Conservation (phyloP, 208 protist species). For the Leishmania gerbilli region DNA sequence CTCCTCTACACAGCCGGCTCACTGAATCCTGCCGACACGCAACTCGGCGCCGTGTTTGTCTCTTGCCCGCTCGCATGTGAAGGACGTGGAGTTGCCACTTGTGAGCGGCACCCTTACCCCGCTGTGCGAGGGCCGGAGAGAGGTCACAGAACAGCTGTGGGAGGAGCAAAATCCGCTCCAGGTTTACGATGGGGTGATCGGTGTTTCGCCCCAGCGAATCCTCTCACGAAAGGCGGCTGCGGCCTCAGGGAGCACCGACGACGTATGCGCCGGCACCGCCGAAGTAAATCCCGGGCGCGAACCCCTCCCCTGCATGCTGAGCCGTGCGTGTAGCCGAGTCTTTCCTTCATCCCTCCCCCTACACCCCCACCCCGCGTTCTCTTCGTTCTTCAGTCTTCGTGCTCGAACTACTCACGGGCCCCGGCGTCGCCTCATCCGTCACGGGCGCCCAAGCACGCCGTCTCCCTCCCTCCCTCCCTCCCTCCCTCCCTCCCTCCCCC, state of each 20-base stretch:
- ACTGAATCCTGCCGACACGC: not conserved
- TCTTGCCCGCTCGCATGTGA: not conserved
- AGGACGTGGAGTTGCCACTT: not conserved
- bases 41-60: not conserved
- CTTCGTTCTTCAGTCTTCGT: not conserved
- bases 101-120: not conserved
- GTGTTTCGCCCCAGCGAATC: not conserved
- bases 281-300: not conserved
- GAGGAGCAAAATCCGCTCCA: not conserved
- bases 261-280: too few relatives aligned
- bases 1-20: too few relatives aligned
- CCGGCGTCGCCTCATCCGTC: not conserved
- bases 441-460: not conserved
- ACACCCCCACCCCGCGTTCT: not conserved
- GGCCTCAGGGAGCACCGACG: not conserved
- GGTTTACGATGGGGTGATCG: not conserved
- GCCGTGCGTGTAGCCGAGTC: too few relatives aligned
- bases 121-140: not conserved
- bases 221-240: not conserved
- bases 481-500: too few relatives aligned
- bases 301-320: not conserved
- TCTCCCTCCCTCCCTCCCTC: not conserved
- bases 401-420: not conserved
- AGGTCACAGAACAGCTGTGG: not conserved
- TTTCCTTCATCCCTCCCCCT: not conserved